A percentile compares a stretch with the other conserved stretches of the same genome.
Conservation (phyloP, 495 filamentous ascomycete genomes). For the Xylaria bambusicola region DNA sequence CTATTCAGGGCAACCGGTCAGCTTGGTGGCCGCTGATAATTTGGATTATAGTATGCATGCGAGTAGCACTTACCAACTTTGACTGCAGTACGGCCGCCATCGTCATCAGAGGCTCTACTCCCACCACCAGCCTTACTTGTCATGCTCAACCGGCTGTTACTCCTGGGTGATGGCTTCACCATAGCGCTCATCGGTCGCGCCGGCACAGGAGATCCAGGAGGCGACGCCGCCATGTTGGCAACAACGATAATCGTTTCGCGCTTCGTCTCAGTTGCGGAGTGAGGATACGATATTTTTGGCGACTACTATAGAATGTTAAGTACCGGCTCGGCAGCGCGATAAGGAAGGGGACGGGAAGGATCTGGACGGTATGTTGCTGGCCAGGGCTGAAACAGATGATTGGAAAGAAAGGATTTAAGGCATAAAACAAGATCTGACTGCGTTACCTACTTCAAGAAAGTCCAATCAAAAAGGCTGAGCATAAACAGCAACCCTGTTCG, state of each 20-base stretch:
- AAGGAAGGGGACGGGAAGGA: slow-evolving; percentile 10
- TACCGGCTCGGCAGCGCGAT: slow-evolving; percentile 7
- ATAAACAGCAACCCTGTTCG: slow-evolving; percentile 8
- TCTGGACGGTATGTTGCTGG: slow-evolving; percentile 10
- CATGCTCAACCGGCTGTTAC: slow-evolving; percentile 88
- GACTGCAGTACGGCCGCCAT: slow-evolving; percentile 85
- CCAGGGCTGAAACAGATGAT: slow-evolving; percentile 11
- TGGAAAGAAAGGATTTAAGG: slow-evolving; percentile 5
- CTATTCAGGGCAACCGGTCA: slow-evolving; percentile 48
- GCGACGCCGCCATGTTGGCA: slow-evolving; percentile 56
- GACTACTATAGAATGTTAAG: background rate
- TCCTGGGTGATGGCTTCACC: slow-evolving; percentile 73
- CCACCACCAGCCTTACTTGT: slow-evolving; percentile 75
- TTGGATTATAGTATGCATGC: background rate
- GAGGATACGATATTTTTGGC: background rate
- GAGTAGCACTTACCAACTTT: slow-evolving; percentile 85
- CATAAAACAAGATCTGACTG: slow-evolving; percentile 1
- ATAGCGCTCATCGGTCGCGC: slow-evolving; percentile 84
- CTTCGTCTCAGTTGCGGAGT: background rate
- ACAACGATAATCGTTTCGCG: background rate
- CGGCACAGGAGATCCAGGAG: slow-evolving; percentile 54
- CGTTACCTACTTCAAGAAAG: slow-evolving; percentile 14
- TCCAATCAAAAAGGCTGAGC: slow-evolving; percentile 1
- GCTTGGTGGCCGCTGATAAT: slow-evolving; percentile 17
- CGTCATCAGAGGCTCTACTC: slow-evolving; percentile 90